Evolutionary conservation across 1,284 basidiomycete genomes (phyloP).

Genomic region (Irpex sp.): DNA sequence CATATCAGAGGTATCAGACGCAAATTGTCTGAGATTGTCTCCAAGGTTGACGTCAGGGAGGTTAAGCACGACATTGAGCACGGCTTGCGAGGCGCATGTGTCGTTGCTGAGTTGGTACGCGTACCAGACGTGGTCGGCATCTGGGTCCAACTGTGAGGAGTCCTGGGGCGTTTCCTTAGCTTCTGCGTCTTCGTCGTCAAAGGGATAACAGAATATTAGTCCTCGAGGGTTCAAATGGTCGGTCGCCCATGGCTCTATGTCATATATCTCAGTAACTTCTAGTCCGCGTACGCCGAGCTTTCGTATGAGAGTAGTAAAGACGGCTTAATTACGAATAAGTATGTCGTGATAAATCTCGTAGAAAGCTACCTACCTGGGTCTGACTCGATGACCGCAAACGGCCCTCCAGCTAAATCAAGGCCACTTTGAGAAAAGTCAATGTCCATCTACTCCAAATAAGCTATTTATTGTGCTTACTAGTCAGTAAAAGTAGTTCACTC

Average conservation of each 20-base stretch:
- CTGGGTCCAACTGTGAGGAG: slow-evolving; percentile 43
- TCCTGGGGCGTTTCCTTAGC: slow-evolving; percentile 28
- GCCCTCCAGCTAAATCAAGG: slow-evolving; percentile 48
- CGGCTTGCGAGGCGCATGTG: slow-evolving; percentile 57
- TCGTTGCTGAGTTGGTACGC: slow-evolving; percentile 65
- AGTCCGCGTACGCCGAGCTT: slow-evolving; percentile 47
- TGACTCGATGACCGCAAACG: slow-evolving; percentile 60
- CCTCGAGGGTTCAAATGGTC: slow-evolving; percentile 51
- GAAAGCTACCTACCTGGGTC: slow-evolving; percentile 43
- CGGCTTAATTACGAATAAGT: slow-evolving; percentile 31
- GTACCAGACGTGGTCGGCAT: slow-evolving; percentile 56
- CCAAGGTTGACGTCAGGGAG: slow-evolving; percentile 48
- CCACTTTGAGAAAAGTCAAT: neutral
- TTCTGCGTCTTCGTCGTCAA: slow-evolving; percentile 41
- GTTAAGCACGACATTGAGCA: slow-evolving; percentile 58
- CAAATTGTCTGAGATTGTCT: slow-evolving; percentile 39
- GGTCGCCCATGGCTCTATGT: slow-evolving; percentile 57
- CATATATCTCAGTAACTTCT: slow-evolving; percentile 55
- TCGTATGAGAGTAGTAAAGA: slow-evolving; percentile 54
- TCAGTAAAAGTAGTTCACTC: too few relatives aligned
- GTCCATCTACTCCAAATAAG: neutral
- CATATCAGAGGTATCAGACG: slow-evolving; percentile 49
- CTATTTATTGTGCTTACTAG: neutral
- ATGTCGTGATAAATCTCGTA: neutral
- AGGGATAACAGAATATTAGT: slow-evolving; percentile 58